These are phyloP conservation scores for Ustilago curta DNA, from an alignment of 1,284 basidiomycete species.

Conservation along the genomic window DNA sequence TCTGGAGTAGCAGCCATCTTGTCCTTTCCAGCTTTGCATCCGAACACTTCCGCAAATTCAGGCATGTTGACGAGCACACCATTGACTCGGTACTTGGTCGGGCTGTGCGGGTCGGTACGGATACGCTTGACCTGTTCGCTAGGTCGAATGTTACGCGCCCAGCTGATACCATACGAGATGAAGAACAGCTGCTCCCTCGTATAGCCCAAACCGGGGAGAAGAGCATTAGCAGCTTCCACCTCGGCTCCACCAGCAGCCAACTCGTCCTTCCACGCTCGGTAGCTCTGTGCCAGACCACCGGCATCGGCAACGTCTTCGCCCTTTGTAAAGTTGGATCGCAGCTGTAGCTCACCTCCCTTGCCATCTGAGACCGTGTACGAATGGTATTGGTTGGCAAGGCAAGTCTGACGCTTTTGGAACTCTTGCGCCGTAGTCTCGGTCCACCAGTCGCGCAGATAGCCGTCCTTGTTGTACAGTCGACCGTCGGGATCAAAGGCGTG, in stretches of 20 bases:
- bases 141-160: conserved; percentile 59
- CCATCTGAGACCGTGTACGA: conserved; percentile 84
- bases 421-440: conserved; percentile 80
- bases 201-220: conserved; percentile 68
- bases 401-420: conserved; percentile 85
- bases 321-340: conserved; percentile 79
- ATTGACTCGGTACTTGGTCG: conserved; percentile 64
- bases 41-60: conserved; percentile 63
- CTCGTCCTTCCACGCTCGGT: conserved; percentile 68
- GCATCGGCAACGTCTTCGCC: conserved; percentile 79
- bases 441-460: conserved; percentile 79
- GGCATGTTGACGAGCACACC: conserved; percentile 59
- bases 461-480: conserved; percentile 74
- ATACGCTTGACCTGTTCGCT: conserved; percentile 61
- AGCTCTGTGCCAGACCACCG: conserved; percentile 70
- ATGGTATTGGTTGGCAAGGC: conserved; percentile 89
- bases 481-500: conserved; percentile 95
- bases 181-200: conserved; percentile 70
- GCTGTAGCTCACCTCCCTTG: conserved; percentile 82
- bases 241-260: conserved; percentile 52
- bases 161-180: conserved; percentile 63
- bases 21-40: conserved; percentile 60
- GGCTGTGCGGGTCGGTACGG: conserved; percentile 66
- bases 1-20: conserved; percentile 52
- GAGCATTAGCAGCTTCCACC: conserved; percentile 57